Conservation (phyloP, 2,329 filamentous ascomycete species). For the Monascus ruber region DNA sequence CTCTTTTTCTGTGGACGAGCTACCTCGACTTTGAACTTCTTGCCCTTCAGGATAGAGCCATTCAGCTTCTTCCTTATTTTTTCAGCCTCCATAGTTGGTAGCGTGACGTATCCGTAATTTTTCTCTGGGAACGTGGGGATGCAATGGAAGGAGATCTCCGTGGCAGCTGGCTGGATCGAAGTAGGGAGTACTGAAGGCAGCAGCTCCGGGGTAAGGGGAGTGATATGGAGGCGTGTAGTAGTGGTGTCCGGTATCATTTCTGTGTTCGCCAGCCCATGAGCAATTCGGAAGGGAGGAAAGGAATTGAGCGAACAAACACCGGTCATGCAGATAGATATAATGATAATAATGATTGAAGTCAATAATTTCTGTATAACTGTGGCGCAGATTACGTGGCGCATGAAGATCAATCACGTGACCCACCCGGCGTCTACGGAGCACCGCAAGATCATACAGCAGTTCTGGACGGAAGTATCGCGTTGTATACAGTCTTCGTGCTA, state of each 20-base stretch:
- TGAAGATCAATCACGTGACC: too few relatives aligned
- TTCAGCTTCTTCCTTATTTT: conserved; percentile 85
- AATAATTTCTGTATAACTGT: too few relatives aligned
- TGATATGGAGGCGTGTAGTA: conserved; percentile 64
- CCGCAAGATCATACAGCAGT: too few relatives aligned
- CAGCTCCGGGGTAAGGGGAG: conserved; percentile 67
- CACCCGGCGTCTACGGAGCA: too few relatives aligned
- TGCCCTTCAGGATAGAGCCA: conserved; percentile 71
- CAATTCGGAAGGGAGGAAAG: too few relatives aligned
- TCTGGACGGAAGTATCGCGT: too few relatives aligned
- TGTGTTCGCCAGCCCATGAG: neutral
- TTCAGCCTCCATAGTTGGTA: conserved; percentile 73
- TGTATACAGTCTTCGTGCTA: too few relatives aligned
- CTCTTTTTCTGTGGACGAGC: conserved; percentile 55
- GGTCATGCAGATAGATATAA: too few relatives aligned
- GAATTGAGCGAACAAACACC: too few relatives aligned
- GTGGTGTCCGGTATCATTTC: conserved; percentile 18
- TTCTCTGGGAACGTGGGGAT: conserved; percentile 82
- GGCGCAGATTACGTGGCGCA: too few relatives aligned
- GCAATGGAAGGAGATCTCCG: conserved; percentile 77
- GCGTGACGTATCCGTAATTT: conserved; percentile 78
- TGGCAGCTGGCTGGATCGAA: conserved; percentile 53
- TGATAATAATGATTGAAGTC: too few relatives aligned
- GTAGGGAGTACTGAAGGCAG: conserved; percentile 61
- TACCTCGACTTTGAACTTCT: conserved; percentile 73